Evolutionary conservation across 805 yeast species (phyloP).

Genomic region (Starmerella cellae): DNA sequence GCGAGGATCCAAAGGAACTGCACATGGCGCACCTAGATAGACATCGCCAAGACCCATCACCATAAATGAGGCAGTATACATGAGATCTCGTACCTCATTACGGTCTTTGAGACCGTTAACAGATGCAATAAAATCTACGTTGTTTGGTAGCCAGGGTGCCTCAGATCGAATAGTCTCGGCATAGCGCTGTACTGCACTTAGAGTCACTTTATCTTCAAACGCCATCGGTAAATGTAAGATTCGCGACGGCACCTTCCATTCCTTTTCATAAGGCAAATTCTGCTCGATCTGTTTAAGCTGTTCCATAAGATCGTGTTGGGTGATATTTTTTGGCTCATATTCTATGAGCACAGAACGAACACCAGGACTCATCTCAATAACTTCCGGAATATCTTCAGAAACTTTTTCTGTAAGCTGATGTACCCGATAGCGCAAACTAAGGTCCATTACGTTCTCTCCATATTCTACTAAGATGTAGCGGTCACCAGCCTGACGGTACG

Average conservation of each 20-base stretch:
- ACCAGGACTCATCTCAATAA: conserved; percentile 93
- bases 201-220: conserved; percentile 79
- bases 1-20: conserved; percentile 94
- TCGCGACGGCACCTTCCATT: conserved; percentile 80
- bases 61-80: conserved; percentile 79
- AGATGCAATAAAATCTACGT: conserved; percentile 85
- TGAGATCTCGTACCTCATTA: conserved; percentile 62
- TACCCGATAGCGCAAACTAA: conserved; percentile 73
- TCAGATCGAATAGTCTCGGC: conserved; percentile 82
- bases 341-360: conserved; percentile 89
- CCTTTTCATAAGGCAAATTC: conserved; percentile 33
- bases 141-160: conserved; percentile 98
- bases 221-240: conserved; percentile 85
- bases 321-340: conserved; percentile 48
- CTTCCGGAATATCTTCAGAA: conserved; percentile 51
- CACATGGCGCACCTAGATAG: conserved; percentile 96
- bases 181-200: conserved; percentile 82
- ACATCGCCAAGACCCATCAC: conserved; percentile 96
- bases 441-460: conserved; percentile 78
- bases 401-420: conserved; percentile 70
- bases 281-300: conserved; percentile 50
- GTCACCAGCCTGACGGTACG: conserved; percentile 95
- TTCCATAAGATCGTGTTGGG: conserved; percentile 50
- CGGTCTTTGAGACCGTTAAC: conserved; percentile 66
- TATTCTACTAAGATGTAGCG: conserved; percentile 83